Conservation (phyloP, 23 red algal genomes). For the Cyanidiococcus yangmingshanensis region DNA sequence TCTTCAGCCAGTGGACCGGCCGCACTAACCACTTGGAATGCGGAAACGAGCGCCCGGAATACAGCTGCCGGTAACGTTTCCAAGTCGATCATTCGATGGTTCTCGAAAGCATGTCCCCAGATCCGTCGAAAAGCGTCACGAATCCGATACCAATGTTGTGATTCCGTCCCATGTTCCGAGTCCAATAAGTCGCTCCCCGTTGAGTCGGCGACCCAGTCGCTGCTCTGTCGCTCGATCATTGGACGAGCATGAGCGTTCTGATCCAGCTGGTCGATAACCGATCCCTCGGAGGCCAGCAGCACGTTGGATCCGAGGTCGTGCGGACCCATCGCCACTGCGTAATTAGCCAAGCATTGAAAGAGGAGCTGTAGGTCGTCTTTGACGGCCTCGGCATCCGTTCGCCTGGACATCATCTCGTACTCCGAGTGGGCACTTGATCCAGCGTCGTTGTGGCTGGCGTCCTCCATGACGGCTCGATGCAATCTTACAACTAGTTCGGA, state of each 20-base stretch:
- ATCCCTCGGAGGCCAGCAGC: slow-evolving; percentile 20
- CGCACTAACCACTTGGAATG: slow-evolving; percentile 67
- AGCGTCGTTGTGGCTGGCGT: slow-evolving; percentile 22
- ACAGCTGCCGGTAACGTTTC: slow-evolving; percentile 15
- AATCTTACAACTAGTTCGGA: not conserved
- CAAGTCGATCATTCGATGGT: not conserved
- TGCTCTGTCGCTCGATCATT: not conserved
- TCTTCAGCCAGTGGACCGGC: slow-evolving; percentile 91
- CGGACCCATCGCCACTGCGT: not conserved
- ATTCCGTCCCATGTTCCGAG: not conserved
- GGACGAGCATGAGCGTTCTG: not conserved
- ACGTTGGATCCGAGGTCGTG: slow-evolving; percentile 65
- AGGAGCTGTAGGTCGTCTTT: slow-evolving; percentile 33
- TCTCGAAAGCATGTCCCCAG: slow-evolving; percentile 23
- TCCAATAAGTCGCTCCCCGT: not conserved
- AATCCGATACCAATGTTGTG: not conserved
- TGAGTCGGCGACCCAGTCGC: not conserved
- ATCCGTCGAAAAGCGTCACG: slow-evolving; percentile 18
- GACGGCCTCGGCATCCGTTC: slow-evolving; percentile 28
- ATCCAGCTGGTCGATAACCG: not conserved
- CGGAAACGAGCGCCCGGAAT: slow-evolving; percentile 63
- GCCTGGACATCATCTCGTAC: slow-evolving; percentile 26
- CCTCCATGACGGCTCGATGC: slow-evolving; percentile 24
- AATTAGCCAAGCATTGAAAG: not conserved
- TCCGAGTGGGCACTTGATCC: slow-evolving; percentile 5